A percentile compares a stretch with the other conserved stretches of the same genome.
phyloP scores from a whole-genome alignment of 2,329 filamentous ascomycete genomes.

The Malbranchea zuffiana region DNA sequence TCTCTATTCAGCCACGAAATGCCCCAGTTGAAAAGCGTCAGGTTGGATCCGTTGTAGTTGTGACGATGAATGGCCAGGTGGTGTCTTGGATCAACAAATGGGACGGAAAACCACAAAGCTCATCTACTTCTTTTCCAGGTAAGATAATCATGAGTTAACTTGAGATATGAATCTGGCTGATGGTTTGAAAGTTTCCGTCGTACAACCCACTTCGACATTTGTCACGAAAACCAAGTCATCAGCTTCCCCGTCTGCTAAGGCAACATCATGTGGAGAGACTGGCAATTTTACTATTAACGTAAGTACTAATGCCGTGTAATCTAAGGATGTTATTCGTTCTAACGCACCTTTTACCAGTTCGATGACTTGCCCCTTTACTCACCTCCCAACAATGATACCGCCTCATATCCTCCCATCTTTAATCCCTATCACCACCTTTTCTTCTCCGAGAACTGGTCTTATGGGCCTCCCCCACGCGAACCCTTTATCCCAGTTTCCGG shows the following conservation, averaged over 20 bases:
- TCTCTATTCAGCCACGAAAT: too few species aligned
- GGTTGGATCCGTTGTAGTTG: slow-evolving; percentile 7
- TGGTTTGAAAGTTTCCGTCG: too few species aligned
- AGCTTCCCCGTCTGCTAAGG: slow-evolving; percentile 1
- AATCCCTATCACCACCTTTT: slow-evolving; percentile 43
- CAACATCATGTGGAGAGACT: slow-evolving; percentile 12
- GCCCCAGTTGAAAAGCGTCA: too few species aligned
- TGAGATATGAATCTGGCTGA: too few species aligned
- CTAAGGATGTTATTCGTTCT: background rate
- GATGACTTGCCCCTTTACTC: slow-evolving; percentile 20
- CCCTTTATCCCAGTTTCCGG: slow-evolving; percentile 37
- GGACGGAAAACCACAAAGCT: background rate
- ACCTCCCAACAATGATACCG: slow-evolving; percentile 19
- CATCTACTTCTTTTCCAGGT: background rate
- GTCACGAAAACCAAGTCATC: slow-evolving; percentile 4
- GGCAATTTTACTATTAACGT: slow-evolving; percentile 16
- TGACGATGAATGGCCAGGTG: slow-evolving; percentile 7
- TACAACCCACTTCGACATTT: too few species aligned
- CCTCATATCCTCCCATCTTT: slow-evolving; percentile 31
- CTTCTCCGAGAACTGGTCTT: slow-evolving; percentile 42
- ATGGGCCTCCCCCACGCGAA: slow-evolving; percentile 36
- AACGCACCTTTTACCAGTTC: slow-evolving; percentile 14
- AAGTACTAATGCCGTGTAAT: slow-evolving; percentile 3
- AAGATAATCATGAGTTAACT: too few species aligned
- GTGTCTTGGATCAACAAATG: slow-evolving; percentile 9